A percentile compares a stretch with the other conserved stretches of the same genome.
These are phyloP conservation scores for Massarina eburnea DNA, from an alignment of 2,329 filamentous ascomycete species.

Conservation along the genomic window DNA sequence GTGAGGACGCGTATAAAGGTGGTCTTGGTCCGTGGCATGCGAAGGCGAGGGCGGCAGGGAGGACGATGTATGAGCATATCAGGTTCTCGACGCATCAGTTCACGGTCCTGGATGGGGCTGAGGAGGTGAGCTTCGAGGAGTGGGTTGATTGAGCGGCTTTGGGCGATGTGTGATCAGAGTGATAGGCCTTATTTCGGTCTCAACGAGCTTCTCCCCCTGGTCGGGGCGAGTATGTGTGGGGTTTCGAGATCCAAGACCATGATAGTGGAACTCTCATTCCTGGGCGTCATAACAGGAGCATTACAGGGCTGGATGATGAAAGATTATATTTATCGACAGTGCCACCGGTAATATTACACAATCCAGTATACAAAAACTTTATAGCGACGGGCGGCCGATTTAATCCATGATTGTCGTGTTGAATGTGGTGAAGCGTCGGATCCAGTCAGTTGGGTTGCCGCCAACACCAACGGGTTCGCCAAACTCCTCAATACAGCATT, in stretches of 20 bases:
- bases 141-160: slow-evolving; percentile 15
- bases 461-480: slow-evolving; percentile 15
- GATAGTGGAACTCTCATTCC: not conserved
- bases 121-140: slow-evolving; percentile 56
- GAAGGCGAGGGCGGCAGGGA: slow-evolving; percentile 53
- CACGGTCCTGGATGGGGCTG: slow-evolving; percentile 65
- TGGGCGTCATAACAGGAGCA: too few relatives aligned
- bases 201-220: too few relatives aligned
- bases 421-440: not conserved
- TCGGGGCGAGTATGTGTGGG: too few relatives aligned
- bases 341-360: too few relatives aligned
- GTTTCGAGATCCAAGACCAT: too few relatives aligned
- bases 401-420: slow-evolving; percentile 5
- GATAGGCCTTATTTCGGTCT: not conserved
- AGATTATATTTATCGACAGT: not conserved
- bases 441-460: slow-evolving; percentile 3
- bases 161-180: not conserved
- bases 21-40: slow-evolving; percentile 60
- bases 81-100: slow-evolving; percentile 50
- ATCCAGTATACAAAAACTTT: too few relatives aligned
- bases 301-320: too few relatives aligned
- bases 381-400: not conserved
- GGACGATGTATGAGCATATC: slow-evolving; percentile 49
- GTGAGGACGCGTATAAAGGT: slow-evolving; percentile 62
- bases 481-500: slow-evolving; percentile 49